These are phyloP conservation scores for Ajuga chamaepitys DNA, from an alignment of 257 asterid species.

Conservation along the genomic window DNA sequence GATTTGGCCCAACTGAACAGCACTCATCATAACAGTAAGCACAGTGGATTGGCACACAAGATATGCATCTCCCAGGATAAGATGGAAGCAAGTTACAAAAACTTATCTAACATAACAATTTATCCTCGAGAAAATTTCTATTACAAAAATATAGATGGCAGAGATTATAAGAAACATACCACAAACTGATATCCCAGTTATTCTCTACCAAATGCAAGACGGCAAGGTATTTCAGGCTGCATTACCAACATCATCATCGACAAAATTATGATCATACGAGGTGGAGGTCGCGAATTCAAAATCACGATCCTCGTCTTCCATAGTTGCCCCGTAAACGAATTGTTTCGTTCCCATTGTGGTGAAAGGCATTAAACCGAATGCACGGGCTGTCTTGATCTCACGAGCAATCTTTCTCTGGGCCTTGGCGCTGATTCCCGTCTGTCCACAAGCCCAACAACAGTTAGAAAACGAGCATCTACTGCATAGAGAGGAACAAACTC, in stretches of 20 bases:
- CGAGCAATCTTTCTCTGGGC: constrained; percentile 59
- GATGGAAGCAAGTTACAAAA: not conserved
- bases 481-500: too few species aligned
- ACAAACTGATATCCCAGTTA: not conserved
- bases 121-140: not conserved
- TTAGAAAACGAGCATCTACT: not conserved
- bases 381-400: constrained; percentile 94
- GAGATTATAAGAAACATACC: not conserved
- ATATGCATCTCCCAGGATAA: not conserved
- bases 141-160: not conserved
- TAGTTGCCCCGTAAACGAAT: constrained; percentile 47
- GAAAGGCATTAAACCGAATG: constrained; percentile 94
- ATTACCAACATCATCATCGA: constrained; percentile 24
- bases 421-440: constrained; percentile 54
- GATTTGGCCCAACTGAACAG: not conserved
- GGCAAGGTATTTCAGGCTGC: constrained; percentile 11
- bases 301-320: constrained; percentile 50
- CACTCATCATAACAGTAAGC: not conserved
- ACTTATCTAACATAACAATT: not conserved
- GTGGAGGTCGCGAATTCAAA: constrained; percentile 24
- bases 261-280: constrained; percentile 31
- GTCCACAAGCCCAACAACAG: constrained; percentile 7
- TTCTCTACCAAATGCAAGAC: not conserved
- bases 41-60: not conserved
- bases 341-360: constrained; percentile 92